Evolutionary conservation across 768 basidiomycete genomes (phyloP).

Genomic region (Xanthoconium purpureum): DNA sequence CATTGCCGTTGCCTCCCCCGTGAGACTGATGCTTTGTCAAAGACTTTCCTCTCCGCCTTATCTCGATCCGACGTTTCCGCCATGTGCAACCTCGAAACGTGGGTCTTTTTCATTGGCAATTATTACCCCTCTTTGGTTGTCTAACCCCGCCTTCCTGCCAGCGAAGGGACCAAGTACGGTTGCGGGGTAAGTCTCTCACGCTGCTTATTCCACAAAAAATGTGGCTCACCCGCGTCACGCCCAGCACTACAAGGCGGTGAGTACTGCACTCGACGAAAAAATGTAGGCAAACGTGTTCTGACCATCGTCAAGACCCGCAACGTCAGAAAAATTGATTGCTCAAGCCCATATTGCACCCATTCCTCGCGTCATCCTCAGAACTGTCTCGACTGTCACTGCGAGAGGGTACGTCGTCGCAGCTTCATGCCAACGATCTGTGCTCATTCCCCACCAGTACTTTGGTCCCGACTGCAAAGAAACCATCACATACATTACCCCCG

Average conservation of each 20-base stretch:
- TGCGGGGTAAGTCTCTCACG: conserved; percentile 52
- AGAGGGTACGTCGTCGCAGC: conserved; percentile 35
- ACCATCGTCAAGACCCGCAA: conserved; percentile 31
- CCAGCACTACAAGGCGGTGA: conserved; percentile 68
- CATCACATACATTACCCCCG: conserved; percentile 47
- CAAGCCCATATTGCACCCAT: conserved; percentile 37
- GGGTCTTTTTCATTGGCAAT: conserved; percentile 22
- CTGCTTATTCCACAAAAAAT: neutral
- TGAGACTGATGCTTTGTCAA: conserved; percentile 5
- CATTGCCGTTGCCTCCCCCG: neutral
- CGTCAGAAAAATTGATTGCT: conserved; percentile 35
- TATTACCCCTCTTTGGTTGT: conserved; percentile 14
- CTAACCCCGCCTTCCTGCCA: conserved; percentile 36
- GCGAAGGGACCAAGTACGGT: conserved; percentile 72
- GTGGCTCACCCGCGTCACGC: conserved; percentile 9
- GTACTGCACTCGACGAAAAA: conserved; percentile 33
- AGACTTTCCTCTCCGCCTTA: conserved; percentile 7
- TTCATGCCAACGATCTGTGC: neutral
- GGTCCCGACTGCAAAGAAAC: conserved; percentile 70
- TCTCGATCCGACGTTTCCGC: conserved; percentile 9
- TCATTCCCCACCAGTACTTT: conserved; percentile 42
- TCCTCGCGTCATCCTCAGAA: conserved; percentile 40
- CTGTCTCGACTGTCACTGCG: conserved; percentile 43
- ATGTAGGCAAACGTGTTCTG: neutral
- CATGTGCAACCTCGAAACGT: conserved; percentile 63